Conservation (phyloP, 352 stramenopile species). For the Phytopythium litorale region DNA sequence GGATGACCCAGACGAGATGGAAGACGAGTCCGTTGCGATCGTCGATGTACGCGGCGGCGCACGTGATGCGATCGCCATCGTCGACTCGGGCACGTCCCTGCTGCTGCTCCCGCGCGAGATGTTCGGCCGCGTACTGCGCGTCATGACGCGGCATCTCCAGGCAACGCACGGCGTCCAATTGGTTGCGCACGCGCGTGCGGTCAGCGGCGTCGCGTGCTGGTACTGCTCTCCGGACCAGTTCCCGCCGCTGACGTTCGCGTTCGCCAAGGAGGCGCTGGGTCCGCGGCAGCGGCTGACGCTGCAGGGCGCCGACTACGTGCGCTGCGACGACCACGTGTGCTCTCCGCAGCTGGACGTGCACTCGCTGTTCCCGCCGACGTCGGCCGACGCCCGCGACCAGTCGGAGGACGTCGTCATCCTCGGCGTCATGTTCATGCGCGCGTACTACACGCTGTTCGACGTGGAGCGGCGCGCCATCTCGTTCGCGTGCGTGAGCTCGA, state of each 20-base stretch:
- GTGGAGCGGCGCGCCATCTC: conserved; percentile 28
- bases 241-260: conserved; percentile 43
- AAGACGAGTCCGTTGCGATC: background rate
- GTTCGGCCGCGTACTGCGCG: conserved; percentile 35
- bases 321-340: conserved; percentile 50
- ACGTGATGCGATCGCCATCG: conserved; percentile 28
- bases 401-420: conserved; percentile 45
- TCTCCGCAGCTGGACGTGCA: conserved; percentile 57
- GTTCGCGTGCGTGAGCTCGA: conserved; percentile 36
- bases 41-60: background rate
- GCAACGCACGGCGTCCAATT: conserved; percentile 20
- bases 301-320: conserved; percentile 58
- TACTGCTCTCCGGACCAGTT: conserved; percentile 51
- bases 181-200: conserved; percentile 15
- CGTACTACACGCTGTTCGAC: conserved; percentile 72
- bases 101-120: conserved; percentile 41
- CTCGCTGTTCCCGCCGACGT: conserved; percentile 21
- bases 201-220: conserved; percentile 39
- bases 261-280: conserved; percentile 6
- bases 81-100: conserved; percentile 69
- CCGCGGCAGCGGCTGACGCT: conserved; percentile 34
- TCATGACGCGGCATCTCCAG: conserved; percentile 35
- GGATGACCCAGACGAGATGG: background rate
- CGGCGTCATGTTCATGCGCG: conserved; percentile 56
- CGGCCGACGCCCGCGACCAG: conserved; percentile 10